Evolutionary conservation across 208 protist genomes (phyloP).

Genomic region (Naegleria lovaniensis): DNA sequence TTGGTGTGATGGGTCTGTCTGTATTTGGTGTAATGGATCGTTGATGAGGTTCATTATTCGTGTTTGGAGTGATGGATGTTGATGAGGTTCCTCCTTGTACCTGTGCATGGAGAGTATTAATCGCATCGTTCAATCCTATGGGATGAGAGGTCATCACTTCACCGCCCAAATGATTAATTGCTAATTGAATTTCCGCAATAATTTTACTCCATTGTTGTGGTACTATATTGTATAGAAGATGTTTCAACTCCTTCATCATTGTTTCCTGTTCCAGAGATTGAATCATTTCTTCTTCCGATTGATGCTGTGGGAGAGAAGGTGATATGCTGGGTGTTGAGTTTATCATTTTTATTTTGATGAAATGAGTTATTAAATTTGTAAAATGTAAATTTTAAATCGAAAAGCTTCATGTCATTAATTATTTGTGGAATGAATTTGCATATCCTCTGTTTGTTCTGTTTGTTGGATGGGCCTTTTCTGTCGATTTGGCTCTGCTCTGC

Average conservation of each 20-base stretch:
- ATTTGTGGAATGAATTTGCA: not conserved
- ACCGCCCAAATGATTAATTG: not conserved
- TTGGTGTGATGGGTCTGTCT: not conserved
- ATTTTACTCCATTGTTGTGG: constrained; percentile 2
- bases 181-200: not conserved
- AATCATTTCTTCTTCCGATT: not conserved
- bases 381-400: too few relatives aligned
- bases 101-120: not conserved
- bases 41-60: not conserved
- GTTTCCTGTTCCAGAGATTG: not conserved
- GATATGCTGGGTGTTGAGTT: not conserved
- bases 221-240: not conserved
- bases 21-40: not conserved
- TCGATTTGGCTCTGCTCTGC: not conserved
- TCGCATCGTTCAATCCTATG: not conserved
- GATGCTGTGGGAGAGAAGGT: not conserved
- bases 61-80: not conserved
- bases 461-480: not conserved
- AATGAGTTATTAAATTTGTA: too few relatives aligned
- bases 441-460: not conserved
- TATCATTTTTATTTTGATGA: not conserved
- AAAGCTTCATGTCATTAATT: too few relatives aligned
- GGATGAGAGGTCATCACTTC: not conserved
- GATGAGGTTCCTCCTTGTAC: too few relatives aligned
- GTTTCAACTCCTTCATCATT: not conserved